These are phyloP conservation scores for Aspergillus haitiensis DNA, from an alignment of 495 filamentous ascomycete species.

Conservation along the genomic window DNA sequence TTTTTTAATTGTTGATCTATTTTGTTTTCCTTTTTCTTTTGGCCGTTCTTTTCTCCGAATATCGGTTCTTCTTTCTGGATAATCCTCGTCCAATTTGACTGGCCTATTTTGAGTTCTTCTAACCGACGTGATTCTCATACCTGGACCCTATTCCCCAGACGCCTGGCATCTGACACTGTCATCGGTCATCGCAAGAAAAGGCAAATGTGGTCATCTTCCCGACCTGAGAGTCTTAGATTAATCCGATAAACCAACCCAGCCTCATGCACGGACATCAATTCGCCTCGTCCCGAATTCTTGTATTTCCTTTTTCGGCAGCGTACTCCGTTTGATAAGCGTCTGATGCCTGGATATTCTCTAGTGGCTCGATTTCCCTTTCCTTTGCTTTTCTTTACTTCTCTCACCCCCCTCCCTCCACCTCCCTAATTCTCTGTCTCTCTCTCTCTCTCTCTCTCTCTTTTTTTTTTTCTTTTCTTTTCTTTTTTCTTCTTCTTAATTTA, in stretches of 20 bases:
- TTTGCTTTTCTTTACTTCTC: neutral
- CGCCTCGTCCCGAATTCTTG: neutral
- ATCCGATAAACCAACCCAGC: conserved; percentile 10
- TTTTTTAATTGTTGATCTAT: no score
- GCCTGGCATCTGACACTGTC: conserved; percentile 19
- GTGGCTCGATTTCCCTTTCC: neutral
- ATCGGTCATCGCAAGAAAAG: conserved; percentile 7
- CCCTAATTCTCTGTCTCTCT: neutral
- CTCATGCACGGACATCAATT: conserved; percentile 15
- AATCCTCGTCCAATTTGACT: no score
- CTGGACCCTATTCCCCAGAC: neutral
- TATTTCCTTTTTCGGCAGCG: neutral
- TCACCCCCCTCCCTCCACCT: neutral
- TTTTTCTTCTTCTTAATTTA: neutral
- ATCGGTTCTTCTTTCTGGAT: no score
- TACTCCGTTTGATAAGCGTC: conserved; percentile 12
- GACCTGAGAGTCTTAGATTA: neutral
- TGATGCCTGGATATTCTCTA: neutral
- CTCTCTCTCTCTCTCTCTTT: neutral
- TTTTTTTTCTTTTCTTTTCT: neutral
- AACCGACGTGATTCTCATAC: neutral
- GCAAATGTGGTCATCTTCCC: neutral
- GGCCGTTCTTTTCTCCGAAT: no score
- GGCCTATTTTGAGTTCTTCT: no score
- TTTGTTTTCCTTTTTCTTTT: no score